Conservation (phyloP, 805 yeast species). For the Candida argentea region DNA sequence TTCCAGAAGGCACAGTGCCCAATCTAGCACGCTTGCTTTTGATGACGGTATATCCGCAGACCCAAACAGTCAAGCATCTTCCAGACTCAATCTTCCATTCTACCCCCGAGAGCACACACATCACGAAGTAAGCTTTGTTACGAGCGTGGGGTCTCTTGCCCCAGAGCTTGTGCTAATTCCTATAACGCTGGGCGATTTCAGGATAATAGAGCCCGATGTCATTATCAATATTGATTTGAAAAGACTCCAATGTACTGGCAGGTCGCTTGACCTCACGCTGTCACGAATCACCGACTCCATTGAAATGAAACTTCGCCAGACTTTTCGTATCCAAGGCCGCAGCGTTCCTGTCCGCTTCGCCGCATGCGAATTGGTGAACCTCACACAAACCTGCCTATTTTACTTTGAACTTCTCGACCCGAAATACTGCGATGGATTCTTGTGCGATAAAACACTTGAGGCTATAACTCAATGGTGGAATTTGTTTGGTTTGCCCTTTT, state of each 20-base stretch:
- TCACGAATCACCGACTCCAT: slow-evolving; percentile 62
- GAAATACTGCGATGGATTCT: slow-evolving; percentile 68
- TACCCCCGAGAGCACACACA: not conserved
- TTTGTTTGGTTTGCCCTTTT: slow-evolving; percentile 47
- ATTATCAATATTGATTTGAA: slow-evolving; percentile 68
- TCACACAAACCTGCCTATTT: slow-evolving; percentile 66
- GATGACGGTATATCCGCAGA: not conserved
- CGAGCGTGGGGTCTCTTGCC: slow-evolving; percentile 75
- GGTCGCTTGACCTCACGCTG: slow-evolving; percentile 67
- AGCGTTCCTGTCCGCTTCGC: slow-evolving; percentile 53
- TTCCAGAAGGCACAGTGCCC: no score
- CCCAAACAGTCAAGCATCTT: not conserved
- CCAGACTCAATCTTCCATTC: slow-evolving; percentile 2
- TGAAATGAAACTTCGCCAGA: slow-evolving; percentile 70
- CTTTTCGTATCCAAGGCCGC: slow-evolving; percentile 49
- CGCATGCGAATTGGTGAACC: slow-evolving; percentile 59
- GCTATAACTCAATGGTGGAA: slow-evolving; percentile 82
- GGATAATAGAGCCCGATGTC: slow-evolving; percentile 45
- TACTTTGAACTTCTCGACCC: slow-evolving; percentile 70
- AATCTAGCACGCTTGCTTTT: not conserved
- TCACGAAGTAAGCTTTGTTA: slow-evolving; percentile 48
- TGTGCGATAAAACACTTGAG: slow-evolving; percentile 66
- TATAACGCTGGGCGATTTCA: slow-evolving; percentile 49
- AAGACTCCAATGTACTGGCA: slow-evolving; percentile 72
- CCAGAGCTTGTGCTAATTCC: slow-evolving; percentile 64